phyloP scores from a whole-genome alignment of 306 rosid species.

The Coriaria nepalensis region DNA sequence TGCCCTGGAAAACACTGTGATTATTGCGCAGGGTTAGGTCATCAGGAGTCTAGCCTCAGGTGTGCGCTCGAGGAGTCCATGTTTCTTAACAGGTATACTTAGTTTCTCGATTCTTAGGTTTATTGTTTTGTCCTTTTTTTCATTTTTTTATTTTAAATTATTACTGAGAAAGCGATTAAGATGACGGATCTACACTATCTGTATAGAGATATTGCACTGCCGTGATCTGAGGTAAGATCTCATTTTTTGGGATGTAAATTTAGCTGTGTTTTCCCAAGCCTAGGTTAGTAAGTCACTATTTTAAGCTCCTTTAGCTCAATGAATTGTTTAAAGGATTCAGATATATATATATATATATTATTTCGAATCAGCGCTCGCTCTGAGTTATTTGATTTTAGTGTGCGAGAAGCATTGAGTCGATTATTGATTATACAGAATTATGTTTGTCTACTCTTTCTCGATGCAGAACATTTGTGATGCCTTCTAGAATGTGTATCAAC shows the following conservation, averaged over 20 bases:
- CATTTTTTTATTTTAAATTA: constrained; percentile 1
- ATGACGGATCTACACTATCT: no score
- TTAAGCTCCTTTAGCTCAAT: no score
- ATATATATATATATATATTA: no score
- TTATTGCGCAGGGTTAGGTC: constrained; percentile 83
- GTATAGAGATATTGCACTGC: no score
- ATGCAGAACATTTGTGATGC: constrained; percentile 88
- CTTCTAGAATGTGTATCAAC: constrained; percentile 87
- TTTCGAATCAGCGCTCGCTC: no score
- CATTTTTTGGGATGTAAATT: not conserved
- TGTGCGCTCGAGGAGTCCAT: constrained; percentile 91
- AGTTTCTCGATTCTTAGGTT: constrained; percentile 6
- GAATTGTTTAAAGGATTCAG: no score
- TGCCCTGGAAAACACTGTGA: constrained; percentile 92
- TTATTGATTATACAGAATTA: no score
- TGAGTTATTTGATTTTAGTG: no score
- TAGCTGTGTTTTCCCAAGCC: no score
- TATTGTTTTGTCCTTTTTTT: constrained; percentile 1
- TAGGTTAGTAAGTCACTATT: no score
- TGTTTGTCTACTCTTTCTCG: constrained; percentile 6
- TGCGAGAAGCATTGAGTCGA: no score
- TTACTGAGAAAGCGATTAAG: constrained; percentile 7
- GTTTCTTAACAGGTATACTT: constrained; percentile 38
- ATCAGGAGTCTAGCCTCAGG: constrained; percentile 94
- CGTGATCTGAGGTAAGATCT: no score